Base-by-base conservation (phyloP, 75 land plant genomes). In the Sequoia sempervirens region DNA sequence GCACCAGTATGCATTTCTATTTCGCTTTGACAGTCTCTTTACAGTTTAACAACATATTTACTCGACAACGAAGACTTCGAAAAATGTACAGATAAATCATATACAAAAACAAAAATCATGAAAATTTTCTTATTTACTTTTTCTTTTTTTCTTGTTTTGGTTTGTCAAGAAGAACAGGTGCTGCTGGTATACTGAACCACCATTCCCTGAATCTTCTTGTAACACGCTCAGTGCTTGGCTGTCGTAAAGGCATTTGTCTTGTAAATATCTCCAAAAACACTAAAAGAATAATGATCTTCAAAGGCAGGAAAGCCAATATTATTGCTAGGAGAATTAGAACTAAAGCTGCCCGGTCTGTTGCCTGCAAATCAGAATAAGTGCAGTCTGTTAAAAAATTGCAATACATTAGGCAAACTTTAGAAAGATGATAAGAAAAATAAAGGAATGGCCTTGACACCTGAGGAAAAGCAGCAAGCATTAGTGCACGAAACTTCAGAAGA, bases 181-280 rank as follows among this genome's bases (percentile, higher is more conserved):
- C 99, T 7, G 96, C 99, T 13, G 99, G 99, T 36, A 97, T 89
- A 85, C 98, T 95, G 83, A 94, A 92, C 99, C 99, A 97, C 99
- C 99, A 97, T 58, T 97, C 99, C 37, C 88, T 88, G 36, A 97
- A 34, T 75, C 99, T 89, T 81, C 99, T 91, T 10, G 72, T 86
- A 72, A 85, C 86, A 47, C 96, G 91, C 85, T 93, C 98, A 0
- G 99, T 93, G 82, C 88, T 92, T 38, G 91, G 89, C 80, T 82
- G 87, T 70, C 99, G 86, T 56, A 89, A 84, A 2, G 93, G 96
- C 70, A 93, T 93, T 69, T 94, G 83, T 40, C 92, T 85, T 47
- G 99, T 96, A 82, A 96, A 96, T 34, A 87, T 82, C 47, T 97
- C 96, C 81, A 95, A 68, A 84, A 96, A 96, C 0, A 81, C 38